These are phyloP conservation scores for Waltergamsia citrina DNA, from an alignment of 2,329 filamentous ascomycete species.

Conservation along the genomic window DNA sequence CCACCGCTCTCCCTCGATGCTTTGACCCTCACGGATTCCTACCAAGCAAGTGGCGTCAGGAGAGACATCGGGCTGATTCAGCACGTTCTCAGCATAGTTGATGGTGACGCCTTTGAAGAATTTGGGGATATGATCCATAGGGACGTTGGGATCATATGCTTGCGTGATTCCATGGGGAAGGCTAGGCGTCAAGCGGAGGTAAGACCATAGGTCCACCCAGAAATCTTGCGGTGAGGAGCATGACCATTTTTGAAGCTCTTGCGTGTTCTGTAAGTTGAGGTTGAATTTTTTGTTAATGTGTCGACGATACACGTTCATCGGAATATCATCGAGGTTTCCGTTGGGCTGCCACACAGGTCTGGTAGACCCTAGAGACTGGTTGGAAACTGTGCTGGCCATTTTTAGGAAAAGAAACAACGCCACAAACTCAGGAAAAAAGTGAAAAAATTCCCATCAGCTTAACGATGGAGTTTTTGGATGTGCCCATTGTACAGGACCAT, in stretches of 20 bases:
- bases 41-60: neutral
- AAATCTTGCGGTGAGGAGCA: neutral
- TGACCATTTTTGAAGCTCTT: constrained; percentile 1
- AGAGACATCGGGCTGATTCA: neutral
- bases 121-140: constrained; percentile 1
- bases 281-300: constrained; percentile 1
- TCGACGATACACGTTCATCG: neutral
- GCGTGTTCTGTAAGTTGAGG: neutral
- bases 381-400: no score
- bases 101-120: neutral
- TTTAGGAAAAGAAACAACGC: no score
- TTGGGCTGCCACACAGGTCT: no score
- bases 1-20: neutral
- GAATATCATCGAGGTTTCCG: neutral
- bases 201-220: constrained; percentile 1
- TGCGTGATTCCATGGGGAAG: neutral
- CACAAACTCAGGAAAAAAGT: no score
- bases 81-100: constrained; percentile 4
- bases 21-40: neutral
- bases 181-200: neutral
- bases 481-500: no score
- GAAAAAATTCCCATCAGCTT: no score
- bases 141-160: constrained; percentile 1
- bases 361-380: no score
- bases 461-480: no score